Conservation (phyloP, 306 rosid species). For the Prunus mongolica region DNA sequence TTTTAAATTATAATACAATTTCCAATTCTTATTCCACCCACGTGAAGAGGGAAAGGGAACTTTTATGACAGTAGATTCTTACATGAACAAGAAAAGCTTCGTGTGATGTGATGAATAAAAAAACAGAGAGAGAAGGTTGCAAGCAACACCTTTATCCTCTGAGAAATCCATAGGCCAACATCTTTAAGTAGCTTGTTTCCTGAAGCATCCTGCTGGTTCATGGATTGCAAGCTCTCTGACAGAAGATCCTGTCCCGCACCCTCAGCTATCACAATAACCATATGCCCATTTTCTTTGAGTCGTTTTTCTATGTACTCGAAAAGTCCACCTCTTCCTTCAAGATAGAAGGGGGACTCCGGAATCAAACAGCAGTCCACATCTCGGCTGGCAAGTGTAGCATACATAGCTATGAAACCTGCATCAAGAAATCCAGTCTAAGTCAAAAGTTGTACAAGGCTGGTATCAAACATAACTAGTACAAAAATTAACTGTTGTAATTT, state of each 20-base stretch:
- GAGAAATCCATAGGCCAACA: constrained; percentile 86
- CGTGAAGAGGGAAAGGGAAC: not conserved
- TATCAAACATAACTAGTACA: constrained; percentile 3
- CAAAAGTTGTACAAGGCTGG: constrained; percentile 2
- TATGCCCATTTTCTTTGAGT: constrained; percentile 77
- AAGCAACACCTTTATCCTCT: constrained; percentile 66
- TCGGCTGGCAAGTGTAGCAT: constrained; percentile 91
- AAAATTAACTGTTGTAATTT: not conserved
- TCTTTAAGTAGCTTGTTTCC: constrained; percentile 77
- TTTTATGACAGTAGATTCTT: not conserved
- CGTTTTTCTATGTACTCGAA: constrained; percentile 61
- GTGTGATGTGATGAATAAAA: not conserved
- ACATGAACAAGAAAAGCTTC: not conserved
- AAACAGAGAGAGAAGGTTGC: not conserved
- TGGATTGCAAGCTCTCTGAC: constrained; percentile 54
- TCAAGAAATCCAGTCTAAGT: not conserved
- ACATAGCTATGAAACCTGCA: constrained; percentile 90
- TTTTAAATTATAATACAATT: too few species aligned
- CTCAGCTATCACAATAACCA: constrained; percentile 87
- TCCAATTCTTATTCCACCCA: not conserved
- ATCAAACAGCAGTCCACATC: constrained; percentile 95
- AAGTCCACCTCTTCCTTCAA: constrained; percentile 88
- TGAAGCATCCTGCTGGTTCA: constrained; percentile 71
- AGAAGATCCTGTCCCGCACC: constrained; percentile 93
- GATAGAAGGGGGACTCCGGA: constrained; percentile 87